A percentile compares a stretch with the other conserved stretches of the same genome.
These are phyloP conservation scores for Chlorencoelia australis DNA, from an alignment of 2,329 filamentous ascomycete species.

Conservation along the genomic window DNA sequence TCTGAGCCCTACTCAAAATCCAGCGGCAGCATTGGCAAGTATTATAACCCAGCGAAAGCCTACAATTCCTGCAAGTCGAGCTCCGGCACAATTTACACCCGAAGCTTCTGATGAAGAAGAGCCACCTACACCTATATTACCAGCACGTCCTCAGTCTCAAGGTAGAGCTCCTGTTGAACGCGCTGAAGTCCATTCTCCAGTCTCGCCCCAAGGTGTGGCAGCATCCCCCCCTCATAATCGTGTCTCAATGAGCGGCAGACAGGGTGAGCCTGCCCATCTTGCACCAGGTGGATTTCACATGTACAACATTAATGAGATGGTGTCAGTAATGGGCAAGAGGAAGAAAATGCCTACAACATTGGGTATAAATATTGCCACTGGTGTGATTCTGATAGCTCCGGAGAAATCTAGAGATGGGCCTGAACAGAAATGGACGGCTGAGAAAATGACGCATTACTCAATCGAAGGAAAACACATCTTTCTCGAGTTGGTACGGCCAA, in stretches of 20 bases:
- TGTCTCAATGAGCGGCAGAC: slow-evolving; percentile 28
- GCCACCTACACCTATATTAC: slow-evolving; percentile 48
- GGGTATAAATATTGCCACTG: slow-evolving; percentile 84
- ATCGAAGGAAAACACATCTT: slow-evolving; percentile 98
- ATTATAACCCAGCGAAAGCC: slow-evolving; percentile 35
- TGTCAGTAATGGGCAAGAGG: slow-evolving; percentile 84
- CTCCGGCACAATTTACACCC: slow-evolving; percentile 50
- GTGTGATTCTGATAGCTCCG: slow-evolving; percentile 81
- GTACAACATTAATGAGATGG: slow-evolving; percentile 96
- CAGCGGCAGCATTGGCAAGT: slow-evolving; percentile 39
- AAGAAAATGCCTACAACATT: slow-evolving; percentile 98
- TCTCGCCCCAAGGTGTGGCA: slow-evolving; percentile 27
- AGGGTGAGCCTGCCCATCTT: slow-evolving; percentile 37
- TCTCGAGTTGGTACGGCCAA: slow-evolving; percentile 81
- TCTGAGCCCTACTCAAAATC: slow-evolving; percentile 16
- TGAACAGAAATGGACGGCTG: slow-evolving; percentile 85
- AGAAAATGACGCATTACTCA: slow-evolving; percentile 94
- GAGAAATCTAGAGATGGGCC: slow-evolving; percentile 76
- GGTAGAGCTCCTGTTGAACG: slow-evolving; percentile 16
- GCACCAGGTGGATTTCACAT: slow-evolving; percentile 74
- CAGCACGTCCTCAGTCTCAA: slow-evolving; percentile 50
- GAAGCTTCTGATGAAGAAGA: slow-evolving; percentile 61
- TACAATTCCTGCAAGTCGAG: slow-evolving; percentile 23
- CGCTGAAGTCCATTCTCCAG: slow-evolving; percentile 29
- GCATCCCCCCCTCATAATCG: slow-evolving; percentile 47